Evolutionary conservation across 306 rosid species (phyloP).

Genomic region (Cucumis melo): DNA sequence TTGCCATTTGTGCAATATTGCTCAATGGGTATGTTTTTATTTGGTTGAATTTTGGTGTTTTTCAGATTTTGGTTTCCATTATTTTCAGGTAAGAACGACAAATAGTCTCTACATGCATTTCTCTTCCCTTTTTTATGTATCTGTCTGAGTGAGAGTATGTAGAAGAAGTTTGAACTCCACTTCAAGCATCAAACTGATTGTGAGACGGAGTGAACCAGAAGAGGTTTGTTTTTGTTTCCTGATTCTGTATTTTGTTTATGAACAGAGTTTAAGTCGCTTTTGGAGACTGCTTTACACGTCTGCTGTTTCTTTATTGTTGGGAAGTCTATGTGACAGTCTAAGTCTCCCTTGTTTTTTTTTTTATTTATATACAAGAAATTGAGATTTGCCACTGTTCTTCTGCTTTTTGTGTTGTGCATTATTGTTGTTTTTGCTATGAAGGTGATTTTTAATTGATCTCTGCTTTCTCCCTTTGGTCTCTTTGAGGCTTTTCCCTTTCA

Average conservation of each 20-base stretch:
- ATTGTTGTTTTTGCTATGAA: background rate
- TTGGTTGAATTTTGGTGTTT: conserved; percentile 6
- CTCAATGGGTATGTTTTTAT: background rate
- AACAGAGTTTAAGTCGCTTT: background rate
- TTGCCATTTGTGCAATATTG: background rate
- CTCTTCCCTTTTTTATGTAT: background rate
- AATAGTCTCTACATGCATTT: background rate
- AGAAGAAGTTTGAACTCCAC: background rate
- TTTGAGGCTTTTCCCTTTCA: conserved; percentile 32
- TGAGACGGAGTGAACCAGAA: background rate
- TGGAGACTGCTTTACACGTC: conserved; percentile 7
- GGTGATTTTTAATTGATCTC: background rate
- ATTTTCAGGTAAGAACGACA: background rate
- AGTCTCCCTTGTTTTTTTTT: background rate
- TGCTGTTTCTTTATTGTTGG: background rate
- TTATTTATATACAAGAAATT: background rate
- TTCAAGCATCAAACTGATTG: background rate
- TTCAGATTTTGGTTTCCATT: background rate
- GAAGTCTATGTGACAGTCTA: background rate
- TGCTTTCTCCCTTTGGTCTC: conserved; percentile 8
- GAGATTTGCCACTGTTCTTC: background rate
- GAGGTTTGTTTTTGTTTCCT: background rate
- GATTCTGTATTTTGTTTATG: background rate
- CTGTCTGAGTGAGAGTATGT: background rate
- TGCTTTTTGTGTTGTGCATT: background rate